Conservation (phyloP, 2,329 filamentous ascomycete genomes). For the Myriosclerotinia scirpicola region DNA sequence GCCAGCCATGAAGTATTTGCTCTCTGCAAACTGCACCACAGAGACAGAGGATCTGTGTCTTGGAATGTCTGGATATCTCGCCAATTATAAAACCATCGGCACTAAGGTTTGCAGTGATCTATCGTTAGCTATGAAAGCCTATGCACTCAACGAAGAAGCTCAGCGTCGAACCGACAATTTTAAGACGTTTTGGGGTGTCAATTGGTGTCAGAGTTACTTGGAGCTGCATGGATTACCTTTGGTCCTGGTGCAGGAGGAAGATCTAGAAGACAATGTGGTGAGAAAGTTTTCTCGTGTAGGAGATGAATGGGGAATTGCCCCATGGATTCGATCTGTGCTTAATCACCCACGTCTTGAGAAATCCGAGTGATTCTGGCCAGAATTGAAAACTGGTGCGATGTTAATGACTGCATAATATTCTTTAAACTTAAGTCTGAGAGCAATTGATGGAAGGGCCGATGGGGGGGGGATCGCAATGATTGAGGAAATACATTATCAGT, state of each 20-base stretch:
- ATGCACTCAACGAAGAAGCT: conserved; percentile 4
- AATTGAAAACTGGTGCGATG: too few species aligned
- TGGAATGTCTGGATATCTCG: conserved; percentile 12
- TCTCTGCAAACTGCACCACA: conserved; percentile 4
- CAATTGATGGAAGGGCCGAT: neutral
- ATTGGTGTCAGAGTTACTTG: conserved; percentile 5
- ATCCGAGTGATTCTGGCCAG: neutral
- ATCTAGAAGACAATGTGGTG: neutral
- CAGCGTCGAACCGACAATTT: conserved; percentile 5
- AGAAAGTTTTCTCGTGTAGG: conserved; percentile 1
- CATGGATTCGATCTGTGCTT: conserved; percentile 6
- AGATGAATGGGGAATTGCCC: neutral
- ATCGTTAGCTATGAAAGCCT: conserved; percentile 2
- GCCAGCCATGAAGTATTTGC: neutral
- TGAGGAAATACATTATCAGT: neutral
- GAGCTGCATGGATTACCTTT: conserved; percentile 7
- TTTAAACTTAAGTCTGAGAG: neutral
- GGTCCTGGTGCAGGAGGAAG: neutral
- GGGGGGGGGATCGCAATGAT: neutral
- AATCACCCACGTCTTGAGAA: neutral
- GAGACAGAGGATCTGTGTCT: conserved; percentile 2
- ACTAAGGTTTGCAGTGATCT: conserved; percentile 1
- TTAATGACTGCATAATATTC: neutral
- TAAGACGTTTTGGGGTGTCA: neutral
- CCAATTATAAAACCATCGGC: neutral